phyloP scores from a whole-genome alignment of 768 basidiomycete species.

The Auriscalpium vulgare region DNA sequence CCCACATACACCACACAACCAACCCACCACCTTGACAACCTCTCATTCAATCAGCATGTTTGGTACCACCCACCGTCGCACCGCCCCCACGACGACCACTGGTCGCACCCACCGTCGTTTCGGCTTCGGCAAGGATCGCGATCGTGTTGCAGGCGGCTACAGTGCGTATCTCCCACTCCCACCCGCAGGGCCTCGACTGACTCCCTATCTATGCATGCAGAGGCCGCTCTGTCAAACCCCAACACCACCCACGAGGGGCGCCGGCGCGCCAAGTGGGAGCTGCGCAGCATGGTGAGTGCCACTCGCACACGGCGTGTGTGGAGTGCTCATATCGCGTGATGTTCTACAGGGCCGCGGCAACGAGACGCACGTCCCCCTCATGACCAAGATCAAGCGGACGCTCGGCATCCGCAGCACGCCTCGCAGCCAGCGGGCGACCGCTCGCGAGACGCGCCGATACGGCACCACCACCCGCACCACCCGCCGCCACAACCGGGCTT shows the following conservation, averaged over 20 bases:
- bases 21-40: not conserved
- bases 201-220: conserved; percentile 17
- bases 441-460: not conserved
- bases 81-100: not conserved
- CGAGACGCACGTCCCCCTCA: conserved; percentile 38
- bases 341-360: conserved; percentile 31
- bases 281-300: conserved; percentile 35
- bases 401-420: conserved; percentile 44
- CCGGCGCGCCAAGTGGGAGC: conserved; percentile 38
- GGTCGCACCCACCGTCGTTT: conserved; percentile 7
- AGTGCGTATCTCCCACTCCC: conserved; percentile 26
- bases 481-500: not conserved
- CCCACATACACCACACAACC: not conserved
- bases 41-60: conserved; percentile 6
- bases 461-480: not conserved
- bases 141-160: conserved; percentile 41
- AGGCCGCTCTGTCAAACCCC: conserved; percentile 43
- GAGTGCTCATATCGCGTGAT: not conserved
- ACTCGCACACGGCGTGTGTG: too few relatives aligned
- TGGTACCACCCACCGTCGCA: not conserved
- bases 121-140: conserved; percentile 25
- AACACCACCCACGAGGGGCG: conserved; percentile 39
- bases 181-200: not conserved
- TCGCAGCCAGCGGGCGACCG: conserved; percentile 15
- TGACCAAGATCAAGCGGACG: conserved; percentile 43